These are phyloP conservation scores for Lactarius deliciosus DNA, from an alignment of 768 basidiomycete species.

Conservation along the genomic window DNA sequence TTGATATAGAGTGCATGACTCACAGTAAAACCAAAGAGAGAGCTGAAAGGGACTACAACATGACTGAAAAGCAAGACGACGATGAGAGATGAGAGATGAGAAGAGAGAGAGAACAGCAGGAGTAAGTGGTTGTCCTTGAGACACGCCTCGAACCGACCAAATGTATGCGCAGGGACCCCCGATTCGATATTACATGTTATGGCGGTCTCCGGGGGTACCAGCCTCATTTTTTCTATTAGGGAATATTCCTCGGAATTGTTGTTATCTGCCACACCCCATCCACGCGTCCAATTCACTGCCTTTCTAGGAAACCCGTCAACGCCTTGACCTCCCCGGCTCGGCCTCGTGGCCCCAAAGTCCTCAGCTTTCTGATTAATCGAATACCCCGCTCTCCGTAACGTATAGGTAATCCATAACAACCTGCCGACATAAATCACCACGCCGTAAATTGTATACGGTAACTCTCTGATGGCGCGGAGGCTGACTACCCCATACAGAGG, in stretches of 20 bases:
- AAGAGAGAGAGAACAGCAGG: background rate
- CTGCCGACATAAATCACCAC: slow-evolving; percentile 36
- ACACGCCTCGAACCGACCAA: background rate
- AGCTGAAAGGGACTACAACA: slow-evolving; percentile 22
- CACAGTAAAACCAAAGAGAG: slow-evolving; percentile 11
- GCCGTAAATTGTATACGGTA: background rate
- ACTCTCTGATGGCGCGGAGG: background rate
- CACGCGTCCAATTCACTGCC: background rate
- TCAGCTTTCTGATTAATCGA: slow-evolving; percentile 42
- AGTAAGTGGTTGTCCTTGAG: background rate
- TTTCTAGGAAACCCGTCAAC: background rate
- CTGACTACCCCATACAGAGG: slow-evolving; percentile 48
- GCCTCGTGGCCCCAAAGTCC: slow-evolving; percentile 4
- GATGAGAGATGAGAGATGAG: background rate
- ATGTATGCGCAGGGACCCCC: background rate
- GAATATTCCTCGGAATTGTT: slow-evolving; percentile 3
- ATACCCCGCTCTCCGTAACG: slow-evolving; percentile 56
- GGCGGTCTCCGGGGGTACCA: background rate
- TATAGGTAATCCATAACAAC: slow-evolving; percentile 51
- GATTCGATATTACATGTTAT: background rate
- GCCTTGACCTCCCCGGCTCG: background rate
- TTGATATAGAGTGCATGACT: slow-evolving; percentile 10
- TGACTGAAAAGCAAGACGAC: slow-evolving; percentile 15
- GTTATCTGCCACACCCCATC: background rate
- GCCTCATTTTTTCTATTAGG: background rate